Evolutionary conservation across 2,329 filamentous ascomycete genomes (phyloP), one percentile per base, ranked within the genome.

Genomic region (Fusarium sambucinum): DNA sequence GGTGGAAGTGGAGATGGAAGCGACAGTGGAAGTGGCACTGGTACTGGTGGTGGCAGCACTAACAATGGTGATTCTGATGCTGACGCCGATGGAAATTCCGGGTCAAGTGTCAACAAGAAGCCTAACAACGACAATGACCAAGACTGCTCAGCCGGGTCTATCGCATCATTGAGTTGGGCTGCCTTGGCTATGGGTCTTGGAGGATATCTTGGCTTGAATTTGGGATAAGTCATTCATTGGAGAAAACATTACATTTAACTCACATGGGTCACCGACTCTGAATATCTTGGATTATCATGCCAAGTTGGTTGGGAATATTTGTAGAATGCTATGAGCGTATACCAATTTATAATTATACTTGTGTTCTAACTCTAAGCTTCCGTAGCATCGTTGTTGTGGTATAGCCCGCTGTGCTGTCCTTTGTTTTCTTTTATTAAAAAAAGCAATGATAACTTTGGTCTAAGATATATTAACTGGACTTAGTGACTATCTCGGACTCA

Each of bases 71-170:
- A 45, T n/a, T 10, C 8, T 14, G 52, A 41, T 14, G 32, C 45
- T 4, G 40, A 38, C 23, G 27, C 46, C 10, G 38, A 16, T 6
- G 47, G 40, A 7, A 19, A 54, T 14, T 51, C 47, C 3, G 25
- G 32, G 8, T 37, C 42, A 4, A 35, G 7, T 14, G 37, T 47
- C 16, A 56, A 12, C 12, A 52, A 41, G 9, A 56, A 42, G n/a
- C 54, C 46, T 2, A 53, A 45, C 11, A 50, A 42, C 4, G 11
- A 51, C 3, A 51, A 45, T 5, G 37, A 32, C 6, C 25, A 67
- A 7, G 48, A 55, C 27, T 73, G 70, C 10, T 71, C 68, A 0
- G 45, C 37, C 2, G 70, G 32, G 1, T 51, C 57, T 4, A 27
- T 35, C 0, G 6, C 37, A 0, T 57, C 59, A 11, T 56, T 53